Percentiles rank a stretch among this genome's conserved stretches.
phyloP scores from a whole-genome alignment of 495 filamentous ascomycete genomes.

The Aspergillus mulundensis region DNA sequence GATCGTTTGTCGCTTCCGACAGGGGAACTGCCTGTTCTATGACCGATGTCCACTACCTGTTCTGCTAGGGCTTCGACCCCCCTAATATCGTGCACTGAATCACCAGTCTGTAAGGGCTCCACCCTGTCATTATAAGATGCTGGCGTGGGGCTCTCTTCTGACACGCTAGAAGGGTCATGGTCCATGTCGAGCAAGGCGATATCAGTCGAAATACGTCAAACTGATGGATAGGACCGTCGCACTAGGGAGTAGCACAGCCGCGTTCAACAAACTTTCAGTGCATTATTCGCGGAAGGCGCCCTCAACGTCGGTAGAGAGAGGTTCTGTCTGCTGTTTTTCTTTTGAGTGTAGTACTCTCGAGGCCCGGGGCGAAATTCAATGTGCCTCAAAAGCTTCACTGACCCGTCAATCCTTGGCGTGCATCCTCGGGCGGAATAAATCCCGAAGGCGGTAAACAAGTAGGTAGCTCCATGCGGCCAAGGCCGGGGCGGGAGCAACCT shows the following conservation, averaged over 20 bases:
- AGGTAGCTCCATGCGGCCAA: too few relatives aligned
- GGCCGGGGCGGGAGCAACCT: background rate
- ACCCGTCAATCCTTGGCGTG: slow-evolving; percentile 9
- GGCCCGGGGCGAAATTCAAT: background rate
- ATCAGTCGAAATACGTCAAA: background rate
- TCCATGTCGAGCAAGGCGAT: slow-evolving; percentile 27
- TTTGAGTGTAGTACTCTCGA: too few relatives aligned
- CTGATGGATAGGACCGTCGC: slow-evolving; percentile 2
- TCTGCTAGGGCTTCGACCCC: slow-evolving; percentile 10
- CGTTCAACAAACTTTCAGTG: slow-evolving; percentile 4
- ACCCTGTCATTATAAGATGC: slow-evolving; percentile 14
- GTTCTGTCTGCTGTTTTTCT: too few relatives aligned
- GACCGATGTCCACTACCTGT: slow-evolving; percentile 10
- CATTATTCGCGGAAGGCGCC: slow-evolving; percentile 6
- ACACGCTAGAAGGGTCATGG: slow-evolving; percentile 26
- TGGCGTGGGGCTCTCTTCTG: slow-evolving; percentile 21
- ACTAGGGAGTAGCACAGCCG: slow-evolving; percentile 6
- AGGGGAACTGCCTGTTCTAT: slow-evolving; percentile 8
- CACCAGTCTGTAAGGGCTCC: slow-evolving; percentile 15
- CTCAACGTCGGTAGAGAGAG: background rate
- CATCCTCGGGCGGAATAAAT: background rate
- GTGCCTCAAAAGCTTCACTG: slow-evolving; percentile 3
- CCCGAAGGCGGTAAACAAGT: too few relatives aligned
- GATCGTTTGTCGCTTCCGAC: slow-evolving; percentile 12
- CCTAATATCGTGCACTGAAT: slow-evolving; percentile 7